Percentiles rank a stretch among this genome's conserved stretches.
Conservation (phyloP, 805 yeast species). For the Ogataea sp. region DNA sequence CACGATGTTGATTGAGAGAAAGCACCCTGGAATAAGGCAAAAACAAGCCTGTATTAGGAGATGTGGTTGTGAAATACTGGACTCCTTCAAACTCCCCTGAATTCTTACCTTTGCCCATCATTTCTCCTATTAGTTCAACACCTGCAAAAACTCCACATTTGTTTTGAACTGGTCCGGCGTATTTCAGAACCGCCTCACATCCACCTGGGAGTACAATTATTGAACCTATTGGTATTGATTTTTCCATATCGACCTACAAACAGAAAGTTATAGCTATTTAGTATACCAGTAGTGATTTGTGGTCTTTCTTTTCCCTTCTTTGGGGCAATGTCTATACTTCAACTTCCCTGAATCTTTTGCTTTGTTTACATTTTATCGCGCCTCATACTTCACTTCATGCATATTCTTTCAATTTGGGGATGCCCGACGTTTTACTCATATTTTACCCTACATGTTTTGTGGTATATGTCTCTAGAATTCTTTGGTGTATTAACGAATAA, state of each 20-base stretch:
- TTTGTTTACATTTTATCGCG: too few species aligned
- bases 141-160: slow-evolving; percentile 81
- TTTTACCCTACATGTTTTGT: too few species aligned
- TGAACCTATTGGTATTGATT: slow-evolving; percentile 8
- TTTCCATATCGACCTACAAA: not conserved
- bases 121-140: slow-evolving; percentile 68
- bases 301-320: too few species aligned
- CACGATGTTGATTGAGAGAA: slow-evolving; percentile 9
- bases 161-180: slow-evolving; percentile 64
- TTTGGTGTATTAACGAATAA: too few species aligned
- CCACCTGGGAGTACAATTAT: slow-evolving; percentile 49
- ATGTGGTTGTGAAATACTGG: slow-evolving; percentile 56
- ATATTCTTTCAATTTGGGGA: not conserved
- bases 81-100: slow-evolving; percentile 74
- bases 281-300: too few species aligned
- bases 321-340: too few species aligned
- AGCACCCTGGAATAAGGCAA: slow-evolving; percentile 43
- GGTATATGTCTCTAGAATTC: too few species aligned
- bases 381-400: too few species aligned
- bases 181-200: slow-evolving; percentile 59
- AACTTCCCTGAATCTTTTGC: too few species aligned
- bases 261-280: too few species aligned
- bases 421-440: not conserved
- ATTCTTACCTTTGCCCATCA: slow-evolving; percentile 66
- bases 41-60: slow-evolving; percentile 69